Conservation (phyloP, 1,284 basidiomycete genomes). For the Austroboletus olivaceoglutinosus region DNA sequence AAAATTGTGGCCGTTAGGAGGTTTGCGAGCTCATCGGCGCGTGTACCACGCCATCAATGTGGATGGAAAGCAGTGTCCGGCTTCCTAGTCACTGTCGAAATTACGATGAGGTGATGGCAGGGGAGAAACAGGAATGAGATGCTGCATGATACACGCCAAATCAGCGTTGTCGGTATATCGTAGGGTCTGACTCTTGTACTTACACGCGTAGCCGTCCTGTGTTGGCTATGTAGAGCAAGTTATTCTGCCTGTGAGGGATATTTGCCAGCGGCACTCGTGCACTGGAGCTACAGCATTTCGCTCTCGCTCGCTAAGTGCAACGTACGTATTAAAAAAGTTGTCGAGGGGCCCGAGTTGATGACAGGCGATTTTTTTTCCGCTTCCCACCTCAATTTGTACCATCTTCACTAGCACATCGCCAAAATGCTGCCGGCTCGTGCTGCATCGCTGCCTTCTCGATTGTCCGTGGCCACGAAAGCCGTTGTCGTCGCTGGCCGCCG, state of each 20-base stretch:
- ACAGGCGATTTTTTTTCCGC: neutral
- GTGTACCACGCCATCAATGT: neutral
- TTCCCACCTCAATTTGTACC: conserved; percentile 5
- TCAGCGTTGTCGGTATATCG: neutral
- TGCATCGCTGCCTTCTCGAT: conserved; percentile 16
- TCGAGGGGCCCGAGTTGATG: neutral
- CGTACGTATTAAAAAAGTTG: conserved; percentile 7
- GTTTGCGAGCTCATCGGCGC: too few relatives aligned
- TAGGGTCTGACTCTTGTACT: neutral
- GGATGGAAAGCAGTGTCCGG: neutral
- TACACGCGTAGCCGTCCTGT: neutral
- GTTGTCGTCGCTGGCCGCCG: conserved; percentile 49
- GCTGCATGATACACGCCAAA: neutral
- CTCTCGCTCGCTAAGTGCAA: neutral
- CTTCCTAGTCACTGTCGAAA: neutral
- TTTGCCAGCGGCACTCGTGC: conserved; percentile 10
- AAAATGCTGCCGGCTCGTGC: conserved; percentile 30
- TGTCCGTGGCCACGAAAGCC: conserved; percentile 27
- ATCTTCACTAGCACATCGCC: neutral
- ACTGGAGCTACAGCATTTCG: conserved; percentile 28
- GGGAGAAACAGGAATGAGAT: too few relatives aligned
- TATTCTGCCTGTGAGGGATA: conserved; percentile 7
- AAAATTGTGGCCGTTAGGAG: too few relatives aligned
- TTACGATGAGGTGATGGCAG: neutral
- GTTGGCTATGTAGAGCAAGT: neutral